Base-by-base conservation (phyloP, 2,329 filamentous ascomycete genomes). In the Moelleriella libera region DNA sequence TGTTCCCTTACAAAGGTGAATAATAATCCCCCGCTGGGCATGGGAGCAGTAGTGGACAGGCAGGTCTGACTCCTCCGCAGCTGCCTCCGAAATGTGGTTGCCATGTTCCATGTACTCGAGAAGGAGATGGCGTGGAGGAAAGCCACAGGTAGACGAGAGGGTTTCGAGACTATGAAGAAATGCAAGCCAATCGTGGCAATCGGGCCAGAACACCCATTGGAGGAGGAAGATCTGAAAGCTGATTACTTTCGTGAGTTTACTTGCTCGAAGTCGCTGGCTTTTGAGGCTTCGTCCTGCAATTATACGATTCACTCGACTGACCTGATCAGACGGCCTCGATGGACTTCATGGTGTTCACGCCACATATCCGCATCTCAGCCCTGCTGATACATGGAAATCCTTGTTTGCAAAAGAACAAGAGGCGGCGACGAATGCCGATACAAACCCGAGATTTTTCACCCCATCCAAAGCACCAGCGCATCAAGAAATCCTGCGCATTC, bases 21-120 rank as follows among this genome's bases (percentile, higher is more conserved):
- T 54, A 9, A 11, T 29, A 11, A 9, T 8, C 12, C 12, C 12
- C 12, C 8, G 12, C 34, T 9, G 3, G 2, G 34, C 8, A 12
- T 37, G 34, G 8, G 12, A 37, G 8, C 34, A 12, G 4, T 8
- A 9, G 8, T 12, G 34, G 2, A 37, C 12, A 12, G 12, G 8
- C 8, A 12, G 34, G 12, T 8, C 34, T 37, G 34, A 37, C 34
- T 9, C 12, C 34, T 9, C 21, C 11, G 5, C 40, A 89, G 84
- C 63, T 96, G 88, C 58, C 73, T 96, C 45, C 81, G 84, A 45
- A 98, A 98, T 65, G 82, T 85, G 12, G 82, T 97, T 40, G 85
- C 88, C 29, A 72, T 97, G 51, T 97, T 98, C 68, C 83, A 96
- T 58, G 83, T 94, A 49, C 76, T 98, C 47, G 88, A 94, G 54